phyloP scores from a whole-genome alignment of 2,329 filamentous ascomycete species.

The Ciborinia camelliae region DNA sequence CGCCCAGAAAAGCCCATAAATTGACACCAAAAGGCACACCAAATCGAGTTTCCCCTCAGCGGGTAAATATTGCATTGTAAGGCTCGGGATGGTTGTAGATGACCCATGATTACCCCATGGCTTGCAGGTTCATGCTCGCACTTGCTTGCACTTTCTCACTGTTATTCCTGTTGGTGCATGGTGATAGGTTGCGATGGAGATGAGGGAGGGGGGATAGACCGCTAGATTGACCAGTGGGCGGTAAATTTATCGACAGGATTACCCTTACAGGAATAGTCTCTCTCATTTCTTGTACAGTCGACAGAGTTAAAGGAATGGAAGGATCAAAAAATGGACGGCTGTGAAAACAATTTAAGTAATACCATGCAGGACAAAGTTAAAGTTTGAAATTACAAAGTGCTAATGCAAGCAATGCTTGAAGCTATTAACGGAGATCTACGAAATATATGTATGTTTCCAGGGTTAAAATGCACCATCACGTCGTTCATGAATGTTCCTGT shows the following conservation, averaged over 20 bases:
- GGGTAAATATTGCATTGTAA: slow-evolving; percentile 16
- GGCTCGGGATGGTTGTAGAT: slow-evolving; percentile 9
- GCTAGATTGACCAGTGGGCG: slow-evolving; percentile 13
- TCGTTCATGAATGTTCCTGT: background rate
- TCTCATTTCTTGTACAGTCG: background rate
- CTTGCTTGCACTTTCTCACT: slow-evolving; percentile 2
- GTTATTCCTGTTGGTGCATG: background rate
- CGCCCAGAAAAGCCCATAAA: slow-evolving; percentile 15
- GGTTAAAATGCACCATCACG: background rate
- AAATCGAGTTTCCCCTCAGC: slow-evolving; percentile 13
- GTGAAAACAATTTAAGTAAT: background rate
- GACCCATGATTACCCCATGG: slow-evolving; percentile 4
- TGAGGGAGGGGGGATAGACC: slow-evolving; percentile 3
- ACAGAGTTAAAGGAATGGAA: slow-evolving; percentile 1
- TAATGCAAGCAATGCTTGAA: background rate
- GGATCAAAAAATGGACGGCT: slow-evolving; percentile 7
- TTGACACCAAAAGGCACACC: background rate
- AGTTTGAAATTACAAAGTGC: background rate
- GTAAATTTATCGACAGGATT: slow-evolving; percentile 17
- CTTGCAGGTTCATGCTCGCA: slow-evolving; percentile 1
- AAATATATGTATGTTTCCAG: background rate
- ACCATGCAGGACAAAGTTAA: background rate
- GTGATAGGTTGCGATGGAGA: slow-evolving; percentile 20
- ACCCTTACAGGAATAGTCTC: slow-evolving; percentile 1
- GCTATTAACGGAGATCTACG: background rate